Evolutionary conservation across 306 rosid species (phyloP).

Genomic region (Cucumis hystrix): DNA sequence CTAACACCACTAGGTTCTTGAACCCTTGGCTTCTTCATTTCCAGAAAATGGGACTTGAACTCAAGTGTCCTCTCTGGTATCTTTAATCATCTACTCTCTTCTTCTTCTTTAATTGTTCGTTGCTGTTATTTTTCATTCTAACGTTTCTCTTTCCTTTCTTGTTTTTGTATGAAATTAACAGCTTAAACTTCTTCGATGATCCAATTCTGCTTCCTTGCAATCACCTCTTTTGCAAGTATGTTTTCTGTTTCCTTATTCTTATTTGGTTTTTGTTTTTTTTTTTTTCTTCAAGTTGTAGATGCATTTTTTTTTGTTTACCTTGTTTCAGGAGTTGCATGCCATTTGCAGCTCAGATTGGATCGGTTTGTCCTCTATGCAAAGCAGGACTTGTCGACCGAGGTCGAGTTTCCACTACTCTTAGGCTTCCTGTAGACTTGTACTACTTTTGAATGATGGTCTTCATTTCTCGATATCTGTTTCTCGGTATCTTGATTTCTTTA

Average conservation of each 20-base stretch:
- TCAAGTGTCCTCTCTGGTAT: conserved; percentile 90
- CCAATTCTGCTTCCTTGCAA: conserved; percentile 78
- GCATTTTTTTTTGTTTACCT: background rate
- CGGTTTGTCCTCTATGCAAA: conserved; percentile 59
- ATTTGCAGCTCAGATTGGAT: conserved; percentile 13
- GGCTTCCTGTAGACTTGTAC: background rate
- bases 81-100: background rate
- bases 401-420: background rate
- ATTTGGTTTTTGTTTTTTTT: background rate
- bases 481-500: background rate
- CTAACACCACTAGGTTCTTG: background rate
- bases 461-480: background rate
- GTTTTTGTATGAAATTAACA: conserved; percentile 20
- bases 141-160: background rate
- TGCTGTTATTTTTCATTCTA: background rate
- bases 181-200: conserved; percentile 38
- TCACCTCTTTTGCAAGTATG: conserved; percentile 81
- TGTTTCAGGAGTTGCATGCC: conserved; percentile 40
- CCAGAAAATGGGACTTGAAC: conserved; percentile 78
- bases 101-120: background rate
- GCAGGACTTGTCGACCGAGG: conserved; percentile 30
- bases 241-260: background rate
- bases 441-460: background rate
- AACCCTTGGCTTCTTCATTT: conserved; percentile 65
- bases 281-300: background rate